A percentile compares a stretch with the other conserved stretches of the same genome.
Evolutionary conservation across 2,329 filamentous ascomycete species (phyloP).

Genomic region (Aureobasidium sp.): DNA sequence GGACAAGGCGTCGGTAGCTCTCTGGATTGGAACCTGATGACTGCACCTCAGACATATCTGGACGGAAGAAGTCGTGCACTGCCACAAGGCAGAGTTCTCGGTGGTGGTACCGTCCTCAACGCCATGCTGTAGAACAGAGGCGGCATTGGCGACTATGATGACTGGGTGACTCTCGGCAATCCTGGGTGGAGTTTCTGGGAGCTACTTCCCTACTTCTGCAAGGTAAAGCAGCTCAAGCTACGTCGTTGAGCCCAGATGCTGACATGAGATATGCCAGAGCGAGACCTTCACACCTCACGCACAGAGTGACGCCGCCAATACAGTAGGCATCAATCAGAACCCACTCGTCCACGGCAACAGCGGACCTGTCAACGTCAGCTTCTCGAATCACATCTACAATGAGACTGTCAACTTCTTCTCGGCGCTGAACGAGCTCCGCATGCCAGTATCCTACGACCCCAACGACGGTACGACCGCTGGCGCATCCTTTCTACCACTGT

Average conservation of each 20-base stretch:
- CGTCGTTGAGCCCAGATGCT: not conserved
- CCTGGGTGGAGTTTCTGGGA: slow-evolving; percentile 52
- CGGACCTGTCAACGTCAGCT: slow-evolving; percentile 46
- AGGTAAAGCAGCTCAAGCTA: slow-evolving; percentile 22
- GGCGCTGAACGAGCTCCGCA: slow-evolving; percentile 32
- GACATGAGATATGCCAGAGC: slow-evolving; percentile 9
- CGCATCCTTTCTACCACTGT: slow-evolving; percentile 32
- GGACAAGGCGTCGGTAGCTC: slow-evolving; percentile 23
- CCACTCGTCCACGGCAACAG: slow-evolving; percentile 34
- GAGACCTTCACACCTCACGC: slow-evolving; percentile 28
- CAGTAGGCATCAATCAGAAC: slow-evolving; percentile 36
- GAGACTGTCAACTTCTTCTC: slow-evolving; percentile 31
- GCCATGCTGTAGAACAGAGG: slow-evolving; percentile 35
- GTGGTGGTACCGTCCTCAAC: slow-evolving; percentile 30
- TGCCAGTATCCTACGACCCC: slow-evolving; percentile 33
- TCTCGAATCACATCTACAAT: slow-evolving; percentile 35
- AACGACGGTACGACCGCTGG: slow-evolving; percentile 33
- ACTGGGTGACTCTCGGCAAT: slow-evolving; percentile 54
- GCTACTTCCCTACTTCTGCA: slow-evolving; percentile 34
- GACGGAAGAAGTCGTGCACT: slow-evolving; percentile 22
- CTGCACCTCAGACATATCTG: slow-evolving; percentile 22
- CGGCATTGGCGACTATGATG: slow-evolving; percentile 45
- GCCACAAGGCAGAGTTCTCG: slow-evolving; percentile 27
- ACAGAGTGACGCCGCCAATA: slow-evolving; percentile 27
- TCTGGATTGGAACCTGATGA: slow-evolving; percentile 27